A percentile compares a stretch with the other conserved stretches of the same genome.
Evolutionary conservation across 768 basidiomycete species (phyloP).

Genomic region (Inosperma sp.): DNA sequence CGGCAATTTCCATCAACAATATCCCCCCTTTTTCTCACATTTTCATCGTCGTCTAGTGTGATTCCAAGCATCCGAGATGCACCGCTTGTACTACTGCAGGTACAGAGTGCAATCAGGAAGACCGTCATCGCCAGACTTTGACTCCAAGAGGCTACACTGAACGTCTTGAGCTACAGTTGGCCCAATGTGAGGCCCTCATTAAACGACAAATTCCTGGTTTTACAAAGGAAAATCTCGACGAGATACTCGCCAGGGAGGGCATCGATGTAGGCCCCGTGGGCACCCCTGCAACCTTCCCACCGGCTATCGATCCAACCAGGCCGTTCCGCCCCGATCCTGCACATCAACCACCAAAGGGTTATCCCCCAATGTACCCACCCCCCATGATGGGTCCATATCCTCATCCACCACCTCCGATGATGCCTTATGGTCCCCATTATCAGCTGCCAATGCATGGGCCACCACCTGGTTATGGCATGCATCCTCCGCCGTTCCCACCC

Average conservation of each 20-base stretch:
- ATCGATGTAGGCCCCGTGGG: constrained; percentile 43
- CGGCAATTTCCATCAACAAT: constrained; percentile 71
- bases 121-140: constrained; percentile 81
- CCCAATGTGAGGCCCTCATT: constrained; percentile 74
- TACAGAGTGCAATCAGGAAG: constrained; percentile 80
- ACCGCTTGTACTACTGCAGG: constrained; percentile 80
- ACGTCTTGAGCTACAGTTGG: constrained; percentile 73
- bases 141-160: constrained; percentile 83
- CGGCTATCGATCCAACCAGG: constrained; percentile 28
- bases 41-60: constrained; percentile 56
- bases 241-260: constrained; percentile 59
- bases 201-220: constrained; percentile 70
- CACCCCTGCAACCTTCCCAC: constrained; percentile 22
- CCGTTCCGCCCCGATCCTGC: constrained; percentile 32
- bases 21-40: constrained; percentile 33
- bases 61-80: constrained; percentile 85
- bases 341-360: constrained; percentile 30
- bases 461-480: constrained; percentile 47
- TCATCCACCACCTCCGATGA: constrained; percentile 38
- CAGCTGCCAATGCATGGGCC: constrained; percentile 37
- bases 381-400: constrained; percentile 36
- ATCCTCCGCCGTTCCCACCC: constrained; percentile 59
- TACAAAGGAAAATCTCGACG: constrained; percentile 60
- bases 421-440: constrained; percentile 38
- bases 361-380: constrained; percentile 35